Base-by-base conservation (phyloP, 179 eudicot genomes). In the Silene vulgaris region DNA sequence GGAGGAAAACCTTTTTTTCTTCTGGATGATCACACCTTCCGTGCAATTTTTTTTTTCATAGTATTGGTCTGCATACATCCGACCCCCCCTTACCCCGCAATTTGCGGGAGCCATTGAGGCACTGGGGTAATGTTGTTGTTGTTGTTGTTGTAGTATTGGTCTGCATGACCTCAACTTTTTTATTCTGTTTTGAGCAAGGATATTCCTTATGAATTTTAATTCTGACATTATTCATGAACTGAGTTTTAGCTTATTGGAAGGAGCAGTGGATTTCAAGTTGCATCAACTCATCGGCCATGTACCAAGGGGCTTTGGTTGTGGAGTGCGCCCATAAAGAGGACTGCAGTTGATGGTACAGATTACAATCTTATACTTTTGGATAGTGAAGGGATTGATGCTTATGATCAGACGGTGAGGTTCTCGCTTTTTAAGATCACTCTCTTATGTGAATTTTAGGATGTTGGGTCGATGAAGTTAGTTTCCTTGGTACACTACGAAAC, bases 261-360 rank as follows among this genome's bases (percentile, higher is more conserved):
- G 84, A 96, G 93, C 86, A 93, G 91, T 79, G 99, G 99, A 5
- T 96, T 96, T 86, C 97, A 96, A 82, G 96, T 96, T 72, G 99
- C 97, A 26, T 80, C 99, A 26, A 93, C 98, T 35, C 98, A 96
- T 76, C 85, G 88, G 64, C 99, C 99, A n/a, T 96, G 99, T 75
- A 96, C 99, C 2, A 96, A 96, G 85, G 99, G 99, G 57, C 93
- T 96, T 78, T 96, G 99, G 99, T 78, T 96, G 80, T 96, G 99
- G 99, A 96, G 99, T 81, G 78, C 97, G 50, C 99, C 99, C 61
- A 48, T 96, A 70, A 90, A 82, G 88, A 90, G 91, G 79, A 91
- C 88, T 74, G 93, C 97, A 74, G 91, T 96, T 82, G 99, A 91
- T 81, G 99, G 98, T 83, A 89, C 99, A 40, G 97, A 88, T 30